These are phyloP conservation scores for Nemania bipapillata DNA, from an alignment of 2,329 filamentous ascomycete genomes.

Conservation along the genomic window DNA sequence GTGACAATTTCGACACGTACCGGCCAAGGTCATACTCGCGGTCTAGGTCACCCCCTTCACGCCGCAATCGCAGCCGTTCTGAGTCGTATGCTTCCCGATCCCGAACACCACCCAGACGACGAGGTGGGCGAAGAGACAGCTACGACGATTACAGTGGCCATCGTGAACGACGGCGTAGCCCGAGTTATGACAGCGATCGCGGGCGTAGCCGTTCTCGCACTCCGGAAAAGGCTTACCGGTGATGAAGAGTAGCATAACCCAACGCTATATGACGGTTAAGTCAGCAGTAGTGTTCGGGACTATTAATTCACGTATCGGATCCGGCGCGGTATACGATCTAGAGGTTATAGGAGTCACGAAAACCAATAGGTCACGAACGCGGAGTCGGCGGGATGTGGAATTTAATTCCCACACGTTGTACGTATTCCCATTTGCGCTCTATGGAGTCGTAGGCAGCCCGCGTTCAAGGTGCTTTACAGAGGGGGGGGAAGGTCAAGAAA, in stretches of 20 bases:
- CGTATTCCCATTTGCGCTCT: constrained; percentile 27
- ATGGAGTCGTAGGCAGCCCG: constrained; percentile 19
- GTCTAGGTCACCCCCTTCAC: constrained; percentile 56
- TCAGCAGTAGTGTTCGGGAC: background rate
- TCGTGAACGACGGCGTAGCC: constrained; percentile 59
- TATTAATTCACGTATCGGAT: constrained; percentile 14
- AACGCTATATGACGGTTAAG: background rate
- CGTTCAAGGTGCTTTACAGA: constrained; percentile 8
- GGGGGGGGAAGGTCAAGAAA: background rate
- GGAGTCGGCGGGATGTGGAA: constrained; percentile 2
- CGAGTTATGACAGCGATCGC: constrained; percentile 60
- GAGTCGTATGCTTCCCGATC: constrained; percentile 52
- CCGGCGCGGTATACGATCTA: constrained; percentile 13
- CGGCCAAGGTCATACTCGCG: constrained; percentile 67
- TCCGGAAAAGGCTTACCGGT: constrained; percentile 53
- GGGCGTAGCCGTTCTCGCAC: constrained; percentile 56
- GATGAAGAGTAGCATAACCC: constrained; percentile 16
- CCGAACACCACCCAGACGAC: constrained; percentile 50
- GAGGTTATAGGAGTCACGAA: constrained; percentile 10
- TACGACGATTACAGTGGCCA: constrained; percentile 52
- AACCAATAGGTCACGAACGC: constrained; percentile 12
- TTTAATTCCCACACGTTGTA: constrained; percentile 24
- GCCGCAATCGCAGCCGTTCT: constrained; percentile 49
- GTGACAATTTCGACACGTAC: constrained; percentile 65
- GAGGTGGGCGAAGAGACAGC: constrained; percentile 49